Percentiles rank a stretch among this genome's conserved stretches.
These are phyloP conservation scores for Fragaria iinumae DNA, from an alignment of 306 rosid genomes.

Conservation along the genomic window DNA sequence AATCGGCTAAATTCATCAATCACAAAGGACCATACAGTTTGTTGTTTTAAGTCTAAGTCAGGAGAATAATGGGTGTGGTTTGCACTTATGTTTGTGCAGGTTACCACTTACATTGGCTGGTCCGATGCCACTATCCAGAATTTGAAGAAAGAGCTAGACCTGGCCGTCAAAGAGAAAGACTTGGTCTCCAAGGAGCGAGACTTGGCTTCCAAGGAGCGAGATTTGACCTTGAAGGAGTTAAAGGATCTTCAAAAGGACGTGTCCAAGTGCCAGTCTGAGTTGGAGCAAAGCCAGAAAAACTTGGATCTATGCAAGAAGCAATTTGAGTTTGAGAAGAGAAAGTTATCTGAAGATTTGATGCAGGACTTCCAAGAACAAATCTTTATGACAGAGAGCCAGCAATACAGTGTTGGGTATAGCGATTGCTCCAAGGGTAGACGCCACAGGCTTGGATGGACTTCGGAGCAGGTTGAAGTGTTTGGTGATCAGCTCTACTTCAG, in stretches of 20 bases:
- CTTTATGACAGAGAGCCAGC: no score
- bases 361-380: no score
- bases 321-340: not conserved
- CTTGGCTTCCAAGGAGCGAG: not conserved
- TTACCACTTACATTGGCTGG: not conserved
- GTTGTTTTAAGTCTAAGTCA: not conserved
- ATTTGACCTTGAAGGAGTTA: not conserved
- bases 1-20: not conserved
- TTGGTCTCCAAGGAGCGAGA: not conserved
- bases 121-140: not conserved
- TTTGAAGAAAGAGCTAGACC: not conserved
- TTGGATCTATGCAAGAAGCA: not conserved
- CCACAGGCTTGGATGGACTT: no score
- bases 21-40: not conserved
- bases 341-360: no score
- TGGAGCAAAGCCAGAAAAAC: not conserved
- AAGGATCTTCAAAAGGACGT: not conserved
- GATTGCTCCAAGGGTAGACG: no score
- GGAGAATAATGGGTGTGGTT: not conserved
- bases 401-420: no score
- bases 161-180: not conserved
- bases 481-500: no score
- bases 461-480: no score
- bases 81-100: not conserved
- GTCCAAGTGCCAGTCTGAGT: constrained; percentile 5